A percentile compares a stretch with the other conserved stretches of the same genome.
These are phyloP conservation scores for Mycena galopus DNA, from an alignment of 768 basidiomycete genomes.

Conservation along the genomic window DNA sequence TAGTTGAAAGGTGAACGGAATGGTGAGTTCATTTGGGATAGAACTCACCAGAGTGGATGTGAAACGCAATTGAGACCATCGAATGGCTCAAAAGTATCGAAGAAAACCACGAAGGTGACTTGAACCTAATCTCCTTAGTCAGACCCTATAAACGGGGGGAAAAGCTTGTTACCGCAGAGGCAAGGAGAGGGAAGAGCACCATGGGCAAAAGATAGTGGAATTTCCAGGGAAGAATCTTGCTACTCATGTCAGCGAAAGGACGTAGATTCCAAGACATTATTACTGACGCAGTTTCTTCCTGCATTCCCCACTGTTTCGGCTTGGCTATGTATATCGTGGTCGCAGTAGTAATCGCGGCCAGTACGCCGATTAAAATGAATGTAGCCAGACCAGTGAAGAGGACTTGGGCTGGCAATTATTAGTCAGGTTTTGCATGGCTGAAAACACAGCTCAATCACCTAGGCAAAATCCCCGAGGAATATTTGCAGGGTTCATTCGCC, in stretches of 20 bases:
- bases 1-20: neutral
- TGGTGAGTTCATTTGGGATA: too few species aligned
- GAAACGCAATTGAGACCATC: slow-evolving; percentile 25
- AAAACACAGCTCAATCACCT: neutral
- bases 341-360: slow-evolving; percentile 33
- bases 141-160: too few species aligned
- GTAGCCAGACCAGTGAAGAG: slow-evolving; percentile 15
- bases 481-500: slow-evolving; percentile 28
- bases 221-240: slow-evolving; percentile 24
- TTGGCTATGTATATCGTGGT: slow-evolving; percentile 30
- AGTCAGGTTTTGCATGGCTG: neutral
- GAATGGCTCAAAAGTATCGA: slow-evolving; percentile 23
- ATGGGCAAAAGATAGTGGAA: slow-evolving; percentile 30
- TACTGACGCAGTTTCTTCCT: slow-evolving; percentile 14
- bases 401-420: slow-evolving; percentile 13
- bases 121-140: too few species aligned
- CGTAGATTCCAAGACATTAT: neutral
- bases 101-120: slow-evolving; percentile 27
- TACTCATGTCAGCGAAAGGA: neutral
- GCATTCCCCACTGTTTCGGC: slow-evolving; percentile 30
- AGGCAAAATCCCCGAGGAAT: slow-evolving; percentile 29
- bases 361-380: slow-evolving; percentile 23
- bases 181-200: slow-evolving; percentile 34
- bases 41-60: slow-evolving; percentile 27
- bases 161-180: too few species aligned